phyloP scores from a whole-genome alignment of 1,139 yeast species.

The Scheffersomyces quercinus region DNA sequence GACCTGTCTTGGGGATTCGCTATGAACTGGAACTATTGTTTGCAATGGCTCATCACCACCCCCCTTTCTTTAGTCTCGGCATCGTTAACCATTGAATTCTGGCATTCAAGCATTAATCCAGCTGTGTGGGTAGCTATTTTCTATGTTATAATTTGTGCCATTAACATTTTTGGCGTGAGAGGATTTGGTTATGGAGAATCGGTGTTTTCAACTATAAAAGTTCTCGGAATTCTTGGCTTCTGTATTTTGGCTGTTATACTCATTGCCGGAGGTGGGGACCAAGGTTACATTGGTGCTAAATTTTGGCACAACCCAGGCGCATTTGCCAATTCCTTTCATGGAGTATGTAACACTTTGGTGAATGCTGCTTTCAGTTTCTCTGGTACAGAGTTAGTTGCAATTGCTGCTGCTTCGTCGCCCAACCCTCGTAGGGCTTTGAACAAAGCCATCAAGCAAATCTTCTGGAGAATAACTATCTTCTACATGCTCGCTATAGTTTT shows the following conservation, averaged over 20 bases:
- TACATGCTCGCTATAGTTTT: conserved; percentile 22
- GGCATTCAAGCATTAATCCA: conserved; percentile 18
- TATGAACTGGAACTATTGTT: conserved; percentile 25
- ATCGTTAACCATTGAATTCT: conserved; percentile 21
- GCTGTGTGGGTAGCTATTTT: conserved; percentile 24
- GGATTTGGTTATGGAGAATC: conserved; percentile 23
- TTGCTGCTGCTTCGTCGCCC: conserved; percentile 23
- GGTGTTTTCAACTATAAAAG: conserved; percentile 19
- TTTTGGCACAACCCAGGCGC: conserved; percentile 23
- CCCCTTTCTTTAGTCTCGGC: conserved; percentile 25
- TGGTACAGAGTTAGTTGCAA: conserved; percentile 26
- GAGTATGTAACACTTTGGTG: conserved; percentile 21
- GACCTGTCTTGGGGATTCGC: conserved; percentile 27
- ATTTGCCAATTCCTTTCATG: conserved; percentile 22
- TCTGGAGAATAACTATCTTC: conserved; percentile 23
- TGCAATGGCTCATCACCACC: conserved; percentile 24
- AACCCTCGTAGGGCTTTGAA: conserved; percentile 23
- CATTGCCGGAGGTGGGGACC: conserved; percentile 19
- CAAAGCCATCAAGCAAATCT: conserved; percentile 24
- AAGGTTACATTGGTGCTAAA: conserved; percentile 21
- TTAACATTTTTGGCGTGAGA: conserved; percentile 19
- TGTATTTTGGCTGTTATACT: conserved; percentile 20
- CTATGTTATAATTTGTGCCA: conserved; percentile 18
- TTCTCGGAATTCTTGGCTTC: conserved; percentile 22
- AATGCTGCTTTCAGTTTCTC: conserved; percentile 25